Conservation (phyloP, 2,329 filamentous ascomycete genomes). For the Xylaria digitata region DNA sequence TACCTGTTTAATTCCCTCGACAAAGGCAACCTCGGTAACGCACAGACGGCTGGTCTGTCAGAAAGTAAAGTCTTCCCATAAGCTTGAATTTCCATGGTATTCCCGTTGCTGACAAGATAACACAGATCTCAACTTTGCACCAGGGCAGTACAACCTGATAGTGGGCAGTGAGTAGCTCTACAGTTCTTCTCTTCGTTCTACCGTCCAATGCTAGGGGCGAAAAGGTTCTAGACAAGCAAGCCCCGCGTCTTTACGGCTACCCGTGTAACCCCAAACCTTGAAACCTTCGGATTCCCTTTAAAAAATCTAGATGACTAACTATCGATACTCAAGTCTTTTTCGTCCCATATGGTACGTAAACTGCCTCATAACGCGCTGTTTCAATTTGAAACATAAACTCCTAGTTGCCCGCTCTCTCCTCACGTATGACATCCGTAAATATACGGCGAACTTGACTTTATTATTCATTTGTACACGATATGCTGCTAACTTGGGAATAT, state of each 20-base stretch:
- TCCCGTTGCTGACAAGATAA: conserved; percentile 9
- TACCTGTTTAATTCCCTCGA: conserved; percentile 61
- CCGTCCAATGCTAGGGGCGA: not conserved
- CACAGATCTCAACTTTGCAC: conserved; percentile 67
- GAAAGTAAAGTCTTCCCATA: conserved; percentile 42
- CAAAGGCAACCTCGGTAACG: conserved; percentile 66
- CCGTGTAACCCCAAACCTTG: not conserved
- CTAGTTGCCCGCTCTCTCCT: not conserved
- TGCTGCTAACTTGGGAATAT: conserved; percentile 15
- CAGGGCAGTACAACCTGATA: conserved; percentile 75
- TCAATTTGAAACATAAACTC: too few species aligned
- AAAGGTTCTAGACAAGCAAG: not conserved
- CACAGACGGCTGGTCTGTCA: conserved; percentile 64
- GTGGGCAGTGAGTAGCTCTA: conserved; percentile 58
- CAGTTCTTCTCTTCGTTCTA: not conserved
- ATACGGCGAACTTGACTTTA: not conserved
- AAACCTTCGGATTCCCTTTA: too few species aligned
- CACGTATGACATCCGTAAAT: not conserved
- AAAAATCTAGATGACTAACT: conserved; percentile 15
- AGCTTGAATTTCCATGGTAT: not conserved
- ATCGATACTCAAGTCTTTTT: conserved; percentile 35
- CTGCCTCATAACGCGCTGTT: too few species aligned
- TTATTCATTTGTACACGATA: not conserved
- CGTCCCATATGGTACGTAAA: conserved; percentile 61
- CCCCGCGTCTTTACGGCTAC: not conserved